Percentiles rank a stretch among this genome's conserved stretches.
phyloP scores from a whole-genome alignment of 2,329 filamentous ascomycete genomes.

The Alternaria ventricosa region DNA sequence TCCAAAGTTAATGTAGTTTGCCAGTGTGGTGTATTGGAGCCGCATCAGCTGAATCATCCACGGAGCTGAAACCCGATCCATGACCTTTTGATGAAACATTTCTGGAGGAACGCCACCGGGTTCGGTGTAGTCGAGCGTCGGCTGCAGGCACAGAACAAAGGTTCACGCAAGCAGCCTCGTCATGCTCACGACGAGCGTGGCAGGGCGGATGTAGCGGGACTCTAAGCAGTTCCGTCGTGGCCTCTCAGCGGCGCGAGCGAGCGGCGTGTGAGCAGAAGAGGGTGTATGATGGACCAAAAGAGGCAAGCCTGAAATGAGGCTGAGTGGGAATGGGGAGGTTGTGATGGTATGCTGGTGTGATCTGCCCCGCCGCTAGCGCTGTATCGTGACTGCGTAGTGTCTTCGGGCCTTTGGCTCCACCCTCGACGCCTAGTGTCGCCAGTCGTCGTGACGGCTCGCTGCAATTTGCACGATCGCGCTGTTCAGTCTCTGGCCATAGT shows the following conservation, averaged over 20 bases:
- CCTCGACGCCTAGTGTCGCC: not conserved
- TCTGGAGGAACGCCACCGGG: slow-evolving; percentile 1
- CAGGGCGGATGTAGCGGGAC: slow-evolving; percentile 18
- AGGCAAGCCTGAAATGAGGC: slow-evolving; percentile 33
- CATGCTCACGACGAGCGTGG: slow-evolving; percentile 17
- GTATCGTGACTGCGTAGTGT: slow-evolving; percentile 4
- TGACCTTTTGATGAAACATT: not conserved
- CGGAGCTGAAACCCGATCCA: slow-evolving; percentile 5
- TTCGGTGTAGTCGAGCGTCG: slow-evolving; percentile 6
- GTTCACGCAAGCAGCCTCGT: slow-evolving; percentile 37
- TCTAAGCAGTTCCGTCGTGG: slow-evolving; percentile 31
- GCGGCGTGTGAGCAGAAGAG: slow-evolving; percentile 28
- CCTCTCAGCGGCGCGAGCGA: slow-evolving; percentile 26
- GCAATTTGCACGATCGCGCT: slow-evolving; percentile 24
- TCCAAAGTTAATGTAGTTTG: slow-evolving; percentile 8
- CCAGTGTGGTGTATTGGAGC: slow-evolving; percentile 30
- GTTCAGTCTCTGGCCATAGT: slow-evolving; percentile 19
- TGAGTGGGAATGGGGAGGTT: slow-evolving; percentile 21
- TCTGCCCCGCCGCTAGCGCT: slow-evolving; percentile 27
- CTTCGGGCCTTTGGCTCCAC: slow-evolving; percentile 18
- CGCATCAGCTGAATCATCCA: slow-evolving; percentile 32
- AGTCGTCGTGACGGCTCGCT: slow-evolving; percentile 9
- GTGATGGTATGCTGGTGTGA: slow-evolving; percentile 26
- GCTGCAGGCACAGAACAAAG: slow-evolving; percentile 27
- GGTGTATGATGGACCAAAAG: slow-evolving; percentile 21